Conservation (phyloP, 2,329 filamentous ascomycete species). For the Botrytis fabae region DNA sequence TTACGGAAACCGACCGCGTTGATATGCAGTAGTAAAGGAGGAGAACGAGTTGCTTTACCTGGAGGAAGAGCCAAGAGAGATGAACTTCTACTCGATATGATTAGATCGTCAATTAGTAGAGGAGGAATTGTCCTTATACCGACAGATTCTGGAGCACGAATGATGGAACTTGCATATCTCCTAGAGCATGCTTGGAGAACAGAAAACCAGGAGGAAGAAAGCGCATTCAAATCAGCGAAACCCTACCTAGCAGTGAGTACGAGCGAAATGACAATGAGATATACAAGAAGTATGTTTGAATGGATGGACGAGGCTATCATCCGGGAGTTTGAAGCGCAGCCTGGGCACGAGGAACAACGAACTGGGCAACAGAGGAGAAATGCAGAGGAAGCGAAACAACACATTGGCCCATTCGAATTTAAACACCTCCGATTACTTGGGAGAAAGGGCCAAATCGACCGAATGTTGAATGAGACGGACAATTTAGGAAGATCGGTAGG, state of each 20-base stretch:
- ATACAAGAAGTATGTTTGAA: conserved; percentile 93
- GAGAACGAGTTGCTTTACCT: conserved; percentile 67
- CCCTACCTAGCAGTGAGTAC: conserved; percentile 86
- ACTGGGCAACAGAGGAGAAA: conserved; percentile 46
- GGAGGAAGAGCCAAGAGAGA: conserved; percentile 80
- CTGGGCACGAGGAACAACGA: conserved; percentile 36
- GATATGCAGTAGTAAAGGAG: conserved; percentile 84
- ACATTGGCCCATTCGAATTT: conserved; percentile 82
- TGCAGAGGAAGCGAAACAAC: conserved; percentile 51
- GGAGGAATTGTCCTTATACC: conserved; percentile 93
- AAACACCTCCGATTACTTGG: conserved; percentile 82
- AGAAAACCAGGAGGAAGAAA: conserved; percentile 55
- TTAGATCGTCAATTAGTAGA: conserved; percentile 73
- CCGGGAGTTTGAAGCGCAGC: conserved; percentile 79
- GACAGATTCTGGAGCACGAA: conserved; percentile 91
- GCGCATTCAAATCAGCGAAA: conserved; percentile 54
- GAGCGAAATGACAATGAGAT: conserved; percentile 82
- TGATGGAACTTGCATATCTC: conserved; percentile 87
- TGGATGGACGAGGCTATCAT: conserved; percentile 99
- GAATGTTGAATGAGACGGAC: conserved; percentile 54
- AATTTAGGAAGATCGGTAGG: conserved; percentile 49
- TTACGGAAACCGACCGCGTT: conserved; percentile 90
- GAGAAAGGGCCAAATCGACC: conserved; percentile 75
- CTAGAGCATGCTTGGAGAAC: conserved; percentile 88
- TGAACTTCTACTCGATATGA: conserved; percentile 78